These are phyloP conservation scores for Pseudogymnoascus sp. DNA, from an alignment of 2,329 filamentous ascomycete species.

Conservation along the genomic window DNA sequence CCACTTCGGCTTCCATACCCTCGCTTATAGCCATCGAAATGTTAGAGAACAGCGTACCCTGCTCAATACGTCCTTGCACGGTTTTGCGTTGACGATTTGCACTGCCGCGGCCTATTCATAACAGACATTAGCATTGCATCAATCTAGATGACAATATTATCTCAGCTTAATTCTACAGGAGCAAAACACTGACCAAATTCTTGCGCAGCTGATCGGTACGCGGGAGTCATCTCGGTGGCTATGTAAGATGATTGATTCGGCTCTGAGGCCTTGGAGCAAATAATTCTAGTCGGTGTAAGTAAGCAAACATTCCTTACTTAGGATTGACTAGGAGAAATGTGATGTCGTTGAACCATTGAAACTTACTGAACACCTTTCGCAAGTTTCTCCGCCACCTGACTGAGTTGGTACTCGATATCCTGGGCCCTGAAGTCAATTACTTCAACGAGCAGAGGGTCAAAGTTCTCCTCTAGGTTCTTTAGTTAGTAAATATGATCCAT, in stretches of 20 bases:
- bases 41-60: constrained; percentile 15
- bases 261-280: constrained; percentile 14
- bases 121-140: constrained; percentile 1
- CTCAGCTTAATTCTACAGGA: neutral
- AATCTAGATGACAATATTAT: neutral
- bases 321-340: neutral
- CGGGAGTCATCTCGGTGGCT: constrained; percentile 14
- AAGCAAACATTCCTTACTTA: constrained; percentile 8
- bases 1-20: constrained; percentile 8
- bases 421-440: constrained; percentile 13
- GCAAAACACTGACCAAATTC: constrained; percentile 13
- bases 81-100: constrained; percentile 10
- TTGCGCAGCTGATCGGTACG: constrained; percentile 13
- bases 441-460: constrained; percentile 7
- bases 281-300: constrained; percentile 8
- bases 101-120: constrained; percentile 10
- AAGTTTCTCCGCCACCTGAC: constrained; percentile 13
- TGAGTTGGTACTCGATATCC: constrained; percentile 15
- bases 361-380: constrained; percentile 14
- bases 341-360: neutral
- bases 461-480: constrained; percentile 7
- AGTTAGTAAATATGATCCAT: neutral
- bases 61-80: constrained; percentile 12
- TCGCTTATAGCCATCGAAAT: constrained; percentile 13
- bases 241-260: constrained; percentile 16